A percentile compares a stretch with the other conserved stretches of the same genome.
phyloP scores from a whole-genome alignment of 139 green algal species.

The Chlorella sp. region DNA sequence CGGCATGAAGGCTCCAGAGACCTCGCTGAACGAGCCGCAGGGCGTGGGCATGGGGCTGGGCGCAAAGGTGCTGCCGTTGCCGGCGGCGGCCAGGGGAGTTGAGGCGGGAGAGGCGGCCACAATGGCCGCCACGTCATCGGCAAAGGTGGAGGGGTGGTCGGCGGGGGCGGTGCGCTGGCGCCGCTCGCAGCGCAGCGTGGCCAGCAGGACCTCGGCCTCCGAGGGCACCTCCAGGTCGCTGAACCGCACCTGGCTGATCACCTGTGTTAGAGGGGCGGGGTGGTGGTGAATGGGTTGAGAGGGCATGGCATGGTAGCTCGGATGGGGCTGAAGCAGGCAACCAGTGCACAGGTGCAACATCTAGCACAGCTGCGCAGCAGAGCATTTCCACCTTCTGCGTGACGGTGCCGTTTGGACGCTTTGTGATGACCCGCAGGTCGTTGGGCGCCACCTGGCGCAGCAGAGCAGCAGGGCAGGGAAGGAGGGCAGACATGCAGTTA shows the following conservation, averaged over 20 bases:
- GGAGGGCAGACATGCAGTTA: too few species aligned
- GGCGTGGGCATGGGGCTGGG: not conserved
- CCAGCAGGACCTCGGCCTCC: conserved; percentile 63
- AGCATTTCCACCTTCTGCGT: conserved; percentile 27
- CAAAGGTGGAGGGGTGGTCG: conserved; percentile 55
- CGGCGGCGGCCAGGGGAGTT: not conserved
- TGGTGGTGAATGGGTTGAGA: not conserved
- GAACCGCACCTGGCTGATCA: conserved; percentile 73
- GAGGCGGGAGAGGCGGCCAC: not conserved
- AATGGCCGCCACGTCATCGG: conserved; percentile 59
- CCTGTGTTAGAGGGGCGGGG: not conserved
- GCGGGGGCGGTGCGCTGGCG: conserved; percentile 30
- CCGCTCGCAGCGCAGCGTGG: conserved; percentile 44
- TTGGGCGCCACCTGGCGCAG: conserved; percentile 24
- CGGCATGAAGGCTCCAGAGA: not conserved
- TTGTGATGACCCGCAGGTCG: conserved; percentile 58
- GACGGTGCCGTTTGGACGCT: conserved; percentile 41
- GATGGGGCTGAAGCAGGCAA: not conserved
- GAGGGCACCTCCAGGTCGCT: conserved; percentile 70
- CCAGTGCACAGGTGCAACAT: not conserved
- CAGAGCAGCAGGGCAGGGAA: too few species aligned
- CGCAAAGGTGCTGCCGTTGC: not conserved
- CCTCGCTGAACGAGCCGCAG: conserved; percentile 4
- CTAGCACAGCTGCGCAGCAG: not conserved
- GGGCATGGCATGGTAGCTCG: too few species aligned